A percentile compares a stretch with the other conserved stretches of the same genome.
Evolutionary conservation across 2,329 filamentous ascomycete species (phyloP).

Genomic region (Beauveria bassiana): DNA sequence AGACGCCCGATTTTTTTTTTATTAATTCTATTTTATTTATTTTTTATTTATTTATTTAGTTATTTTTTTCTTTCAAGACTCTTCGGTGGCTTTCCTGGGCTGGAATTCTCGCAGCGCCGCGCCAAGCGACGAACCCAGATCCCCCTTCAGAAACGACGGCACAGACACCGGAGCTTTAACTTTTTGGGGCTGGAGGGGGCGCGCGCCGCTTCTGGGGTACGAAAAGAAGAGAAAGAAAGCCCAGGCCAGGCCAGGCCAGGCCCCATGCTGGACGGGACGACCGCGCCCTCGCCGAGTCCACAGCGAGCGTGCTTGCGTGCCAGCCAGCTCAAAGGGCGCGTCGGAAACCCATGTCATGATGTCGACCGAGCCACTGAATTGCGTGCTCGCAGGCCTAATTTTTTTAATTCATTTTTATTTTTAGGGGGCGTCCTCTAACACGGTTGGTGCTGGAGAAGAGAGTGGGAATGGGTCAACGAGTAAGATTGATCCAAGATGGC

Average conservation of each 20-base stretch:
- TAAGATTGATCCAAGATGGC: constrained; percentile 13
- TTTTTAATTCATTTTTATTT: background rate
- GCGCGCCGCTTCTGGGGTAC: background rate
- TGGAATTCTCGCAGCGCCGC: background rate
- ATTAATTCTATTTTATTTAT: no score
- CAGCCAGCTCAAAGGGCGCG: background rate
- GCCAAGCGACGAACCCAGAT: constrained; percentile 9
- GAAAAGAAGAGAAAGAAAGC: background rate
- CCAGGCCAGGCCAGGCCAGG: no score
- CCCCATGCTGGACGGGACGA: no score
- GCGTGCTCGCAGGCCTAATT: constrained; percentile 8
- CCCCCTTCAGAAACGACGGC: background rate
- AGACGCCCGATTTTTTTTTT: constrained; percentile 1
- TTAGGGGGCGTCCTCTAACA: background rate
- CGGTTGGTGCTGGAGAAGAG: background rate
- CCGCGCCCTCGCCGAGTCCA: background rate
- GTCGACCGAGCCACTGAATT: constrained; percentile 12
- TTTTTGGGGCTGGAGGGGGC: background rate
- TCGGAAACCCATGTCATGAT: constrained; percentile 7
- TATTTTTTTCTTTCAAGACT: background rate
- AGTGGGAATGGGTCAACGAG: background rate
- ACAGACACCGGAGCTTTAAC: background rate
- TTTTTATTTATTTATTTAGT: background rate
- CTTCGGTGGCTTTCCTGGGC: background rate
- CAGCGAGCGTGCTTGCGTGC: no score